Evolutionary conservation across 768 basidiomycete species (phyloP).

Genomic region (Boletus rubroflammeus): DNA sequence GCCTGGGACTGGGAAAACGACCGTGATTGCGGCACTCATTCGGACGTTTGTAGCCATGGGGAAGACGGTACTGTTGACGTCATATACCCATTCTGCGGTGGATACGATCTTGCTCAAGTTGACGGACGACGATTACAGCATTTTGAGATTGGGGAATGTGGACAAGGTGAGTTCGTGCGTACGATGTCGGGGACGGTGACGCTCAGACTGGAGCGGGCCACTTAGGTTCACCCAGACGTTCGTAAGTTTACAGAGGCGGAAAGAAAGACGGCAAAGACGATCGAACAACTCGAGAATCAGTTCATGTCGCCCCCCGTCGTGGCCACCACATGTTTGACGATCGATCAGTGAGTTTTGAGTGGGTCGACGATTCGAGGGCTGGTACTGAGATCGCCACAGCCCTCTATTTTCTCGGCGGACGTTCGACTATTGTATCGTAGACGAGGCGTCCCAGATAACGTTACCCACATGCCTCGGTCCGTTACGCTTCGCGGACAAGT

Average conservation of each 20-base stretch:
- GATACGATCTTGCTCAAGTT: conserved; percentile 94
- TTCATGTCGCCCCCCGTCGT: conserved; percentile 89
- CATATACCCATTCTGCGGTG: conserved; percentile 97
- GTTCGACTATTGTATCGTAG: conserved; percentile 97
- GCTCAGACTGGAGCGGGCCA: conserved; percentile 1
- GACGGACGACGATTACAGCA: conserved; percentile 59
- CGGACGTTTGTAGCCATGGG: conserved; percentile 71
- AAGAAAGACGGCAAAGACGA: conserved; percentile 51
- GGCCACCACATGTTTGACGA: conserved; percentile 90
- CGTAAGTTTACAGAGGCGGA: conserved; percentile 65
- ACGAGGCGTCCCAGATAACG: conserved; percentile 97
- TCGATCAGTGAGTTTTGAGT: conserved; percentile 75
- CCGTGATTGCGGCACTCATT: conserved; percentile 88
- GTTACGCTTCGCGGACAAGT: conserved; percentile 82
- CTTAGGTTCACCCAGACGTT: conserved; percentile 79
- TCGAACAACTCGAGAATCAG: conserved; percentile 81
- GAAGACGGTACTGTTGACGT: conserved; percentile 84
- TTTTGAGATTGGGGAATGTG: conserved; percentile 82
- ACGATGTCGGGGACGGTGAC: background rate
- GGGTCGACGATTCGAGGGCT: background rate
- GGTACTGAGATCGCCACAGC: conserved; percentile 38
- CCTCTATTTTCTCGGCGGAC: conserved; percentile 78
- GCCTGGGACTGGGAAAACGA: conserved; percentile 99
- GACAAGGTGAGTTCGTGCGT: conserved; percentile 66
- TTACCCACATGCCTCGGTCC: conserved; percentile 94